These are phyloP conservation scores for Pestalotiopsis sp. DNA, from an alignment of 2,329 filamentous ascomycete species.

Conservation along the genomic window DNA sequence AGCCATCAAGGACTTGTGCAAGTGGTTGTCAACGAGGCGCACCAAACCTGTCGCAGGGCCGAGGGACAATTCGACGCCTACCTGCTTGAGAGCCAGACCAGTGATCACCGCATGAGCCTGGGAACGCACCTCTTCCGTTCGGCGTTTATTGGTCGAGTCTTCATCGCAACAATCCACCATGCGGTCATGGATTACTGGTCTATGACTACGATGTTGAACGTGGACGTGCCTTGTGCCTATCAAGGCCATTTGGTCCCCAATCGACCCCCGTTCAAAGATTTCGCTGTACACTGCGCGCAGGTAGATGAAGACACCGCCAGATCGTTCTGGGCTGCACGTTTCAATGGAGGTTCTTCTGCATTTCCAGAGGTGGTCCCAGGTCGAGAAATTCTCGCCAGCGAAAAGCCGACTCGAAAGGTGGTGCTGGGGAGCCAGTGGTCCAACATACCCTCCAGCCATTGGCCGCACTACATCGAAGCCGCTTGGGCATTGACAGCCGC, in stretches of 20 bases:
- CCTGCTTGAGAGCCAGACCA: background rate
- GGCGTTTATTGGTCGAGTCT: conserved; percentile 12
- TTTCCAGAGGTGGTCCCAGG: conserved; percentile 7
- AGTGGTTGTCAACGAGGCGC: conserved; percentile 12
- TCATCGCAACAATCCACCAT: conserved; percentile 18
- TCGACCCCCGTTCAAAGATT: conserved; percentile 16
- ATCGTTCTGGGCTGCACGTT: conserved; percentile 18
- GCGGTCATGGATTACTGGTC: conserved; percentile 14
- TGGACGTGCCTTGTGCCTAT: conserved; percentile 14
- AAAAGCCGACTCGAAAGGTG: background rate
- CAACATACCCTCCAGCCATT: conserved; percentile 6
- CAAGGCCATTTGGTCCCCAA: background rate
- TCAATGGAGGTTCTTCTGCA: conserved; percentile 15
- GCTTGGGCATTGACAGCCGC: conserved; percentile 20
- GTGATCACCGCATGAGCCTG: background rate
- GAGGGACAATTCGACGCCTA: background rate
- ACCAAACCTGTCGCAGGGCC: background rate
- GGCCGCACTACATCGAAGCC: conserved; percentile 17
- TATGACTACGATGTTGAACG: conserved; percentile 1
- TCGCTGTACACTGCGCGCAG: conserved; percentile 7
- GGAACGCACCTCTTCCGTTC: conserved; percentile 8
- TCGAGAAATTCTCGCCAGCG: background rate
- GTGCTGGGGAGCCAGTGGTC: background rate
- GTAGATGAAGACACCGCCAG: conserved; percentile 16
- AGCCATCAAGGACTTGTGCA: conserved; percentile 14